Percentiles rank a stretch among this genome's conserved stretches.
Evolutionary conservation across 2,329 filamentous ascomycete species (phyloP).

Genomic region (Monosporascus sp.): DNA sequence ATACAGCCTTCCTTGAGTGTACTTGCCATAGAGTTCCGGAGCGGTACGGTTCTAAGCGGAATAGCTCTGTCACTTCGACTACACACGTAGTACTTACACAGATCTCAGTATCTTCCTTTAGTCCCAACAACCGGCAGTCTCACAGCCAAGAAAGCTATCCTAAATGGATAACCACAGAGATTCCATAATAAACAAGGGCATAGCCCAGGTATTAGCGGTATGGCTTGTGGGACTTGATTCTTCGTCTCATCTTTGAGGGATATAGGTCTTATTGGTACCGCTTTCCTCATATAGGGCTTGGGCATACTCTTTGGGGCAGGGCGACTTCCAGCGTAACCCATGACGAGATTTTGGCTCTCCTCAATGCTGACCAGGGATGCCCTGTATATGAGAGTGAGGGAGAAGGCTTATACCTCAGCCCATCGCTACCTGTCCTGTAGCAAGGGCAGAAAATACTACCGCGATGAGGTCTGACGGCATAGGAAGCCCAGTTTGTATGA

Average conservation of each 20-base stretch:
- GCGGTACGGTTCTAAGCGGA: too few relatives aligned
- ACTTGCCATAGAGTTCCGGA: too few relatives aligned
- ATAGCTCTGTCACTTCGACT: too few relatives aligned
- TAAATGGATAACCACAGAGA: conserved; percentile 2
- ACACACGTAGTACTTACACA: too few relatives aligned
- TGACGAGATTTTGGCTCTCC: conserved; percentile 10
- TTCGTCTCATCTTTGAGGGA: too few relatives aligned
- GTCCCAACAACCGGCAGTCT: too few relatives aligned
- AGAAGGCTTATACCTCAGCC: background rate
- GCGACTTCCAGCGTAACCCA: conserved; percentile 12
- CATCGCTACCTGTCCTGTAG: background rate
- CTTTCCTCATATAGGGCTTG: conserved; percentile 10
- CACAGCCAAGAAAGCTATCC: background rate
- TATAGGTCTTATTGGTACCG: background rate
- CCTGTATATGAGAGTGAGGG: background rate
- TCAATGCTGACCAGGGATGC: conserved; percentile 5
- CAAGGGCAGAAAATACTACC: background rate
- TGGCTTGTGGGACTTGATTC: too few relatives aligned
- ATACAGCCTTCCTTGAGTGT: too few relatives aligned
- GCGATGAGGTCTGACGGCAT: too few relatives aligned
- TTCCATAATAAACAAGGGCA: conserved; percentile 5
- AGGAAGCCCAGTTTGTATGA: conserved; percentile 1
- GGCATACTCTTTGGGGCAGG: conserved; percentile 18
- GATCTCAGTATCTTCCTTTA: too few relatives aligned
- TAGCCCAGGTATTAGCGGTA: conserved; percentile 11